Conservation (phyloP, 2,329 filamentous ascomycete species). For the Hawksworthiomyces lignivorus region DNA sequence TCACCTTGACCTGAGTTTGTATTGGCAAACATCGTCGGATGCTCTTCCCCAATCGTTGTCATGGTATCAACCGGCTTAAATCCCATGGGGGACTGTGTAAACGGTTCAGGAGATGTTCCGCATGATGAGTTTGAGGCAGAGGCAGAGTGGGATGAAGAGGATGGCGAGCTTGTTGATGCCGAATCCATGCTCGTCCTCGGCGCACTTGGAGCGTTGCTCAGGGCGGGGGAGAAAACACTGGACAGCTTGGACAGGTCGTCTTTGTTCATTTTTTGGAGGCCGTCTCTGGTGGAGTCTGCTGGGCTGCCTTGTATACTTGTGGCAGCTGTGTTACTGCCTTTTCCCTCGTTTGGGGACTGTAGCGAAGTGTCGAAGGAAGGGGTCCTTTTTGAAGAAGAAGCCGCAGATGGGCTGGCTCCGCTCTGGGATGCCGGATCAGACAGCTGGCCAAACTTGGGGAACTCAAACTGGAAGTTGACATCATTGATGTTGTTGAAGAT, state of each 20-base stretch:
- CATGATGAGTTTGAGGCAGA: conserved; percentile 57
- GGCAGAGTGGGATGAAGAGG: conserved; percentile 54
- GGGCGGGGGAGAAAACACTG: conserved; percentile 52
- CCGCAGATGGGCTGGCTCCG: conserved; percentile 12
- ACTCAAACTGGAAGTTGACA: conserved; percentile 90
- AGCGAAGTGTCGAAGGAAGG: conserved; percentile 7
- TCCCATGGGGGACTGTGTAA: conserved; percentile 61
- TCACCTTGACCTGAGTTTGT: conserved; percentile 28
- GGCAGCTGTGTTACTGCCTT: conserved; percentile 16
- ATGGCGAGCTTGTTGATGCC: conserved; percentile 56
- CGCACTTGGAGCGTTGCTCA: conserved; percentile 34
- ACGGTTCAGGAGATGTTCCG: conserved; percentile 71
- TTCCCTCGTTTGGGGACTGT: conserved; percentile 18
- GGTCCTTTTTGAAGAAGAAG: conserved; percentile 2
- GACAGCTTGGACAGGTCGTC: conserved; percentile 49
- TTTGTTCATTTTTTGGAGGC: conserved; percentile 30
- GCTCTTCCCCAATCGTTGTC: conserved; percentile 60
- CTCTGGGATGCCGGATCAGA: conserved; percentile 31
- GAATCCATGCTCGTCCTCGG: conserved; percentile 44
- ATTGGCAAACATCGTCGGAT: conserved; percentile 41
- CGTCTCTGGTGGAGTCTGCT: conserved; percentile 24
- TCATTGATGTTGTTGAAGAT: conserved; percentile 56
- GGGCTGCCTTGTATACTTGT: conserved; percentile 28
- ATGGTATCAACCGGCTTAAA: conserved; percentile 56
- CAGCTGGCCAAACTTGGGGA: conserved; percentile 83